Evolutionary conservation across 768 basidiomycete species (phyloP), one percentile per base, ranked within the genome.

Genomic region (Trametes coccinea): DNA sequence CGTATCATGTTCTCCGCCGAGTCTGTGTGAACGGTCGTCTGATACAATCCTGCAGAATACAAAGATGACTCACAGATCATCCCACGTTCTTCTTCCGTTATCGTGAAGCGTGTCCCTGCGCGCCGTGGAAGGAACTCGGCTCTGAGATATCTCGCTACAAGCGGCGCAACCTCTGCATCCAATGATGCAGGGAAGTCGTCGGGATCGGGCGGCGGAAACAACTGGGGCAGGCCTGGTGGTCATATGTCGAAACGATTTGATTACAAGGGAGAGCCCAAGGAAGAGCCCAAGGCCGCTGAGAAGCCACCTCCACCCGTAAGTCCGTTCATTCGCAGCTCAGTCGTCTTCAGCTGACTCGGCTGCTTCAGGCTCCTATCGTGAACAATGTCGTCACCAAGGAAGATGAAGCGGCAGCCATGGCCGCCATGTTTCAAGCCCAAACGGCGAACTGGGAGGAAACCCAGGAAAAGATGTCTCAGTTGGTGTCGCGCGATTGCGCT

Each of bases 401-500:
- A 51, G 96, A 97, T 64, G 97, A 98, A 73, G 92, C 90, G 33
- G 92, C 90, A n/a, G 90, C 93, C 39, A 92, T 99, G 82, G 90
- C 89, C n/a, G 95, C 95, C 68, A 97, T 99, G 92, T 95, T 98
- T 75, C 89, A 92, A 75, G 91, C 91, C 62, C 92, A 94, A 76
- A 87, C 88, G 43, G 88, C 92, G 65, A 92, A 95, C 76, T 99
- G 96, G 97, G 91, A 97, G 80, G 92, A 95, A 84, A 90, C 95
- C 72, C 94, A 98, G 79, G 95, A 98, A 83, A 94, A 96, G 84
- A 98, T 99, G 95, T 90, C 95, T 73, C 89, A 93, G 97, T 99
- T 82, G 81, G 95, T 95, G 80, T 85, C 78, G 79, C 80, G 81
- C 82, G 73, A 74, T 69, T 70, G 71, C 73, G 73, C 78, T 79